Evolutionary conservation across 169 alveolate species (phyloP), one percentile per base, ranked within the genome.

Genomic region (Theileria annulata): DNA sequence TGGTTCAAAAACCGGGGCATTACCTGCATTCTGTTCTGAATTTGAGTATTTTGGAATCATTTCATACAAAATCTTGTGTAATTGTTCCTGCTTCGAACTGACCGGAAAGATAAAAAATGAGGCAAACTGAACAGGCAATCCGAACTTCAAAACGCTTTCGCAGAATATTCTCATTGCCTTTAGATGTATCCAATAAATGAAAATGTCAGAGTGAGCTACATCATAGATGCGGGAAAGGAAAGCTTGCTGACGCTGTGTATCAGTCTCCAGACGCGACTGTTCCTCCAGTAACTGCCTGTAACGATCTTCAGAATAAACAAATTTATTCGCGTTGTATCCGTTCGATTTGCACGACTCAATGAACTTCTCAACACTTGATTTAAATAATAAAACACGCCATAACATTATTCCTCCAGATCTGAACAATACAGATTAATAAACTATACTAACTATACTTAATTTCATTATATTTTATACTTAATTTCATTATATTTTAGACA

Each of bases 111-210:
- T 70, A 54, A 90, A 77, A 42, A 91, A 91, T 17, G 93, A 91
- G 42, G 94, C 91, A 86, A 95, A 95, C 77, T 88, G 80, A 2
- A 96, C 95, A 1, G 98, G 98, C 13, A 95, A 93, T 12, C 97
- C 97, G 83, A 91, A 95, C 62, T 95, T 75, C 54, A 95, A 79
- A n/a, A 92, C 97, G 17, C 97, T 94, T 84, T 95, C 98, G 71
- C 96, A 93, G 51, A 94, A 95, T 12, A 94, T 91, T 42, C 98
- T 86, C 93, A 95, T 90, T 21, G 95, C 97, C 81, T 95, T 95
- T 27, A 95, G 75, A 72, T 95, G 98, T 74, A 95, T 88, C 77
- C 93, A 89, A 35, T 94, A 92, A 37, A 89, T 91, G 83, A 90
- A 94, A 23, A 95, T 88, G 79, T 94, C 98, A 62, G 97, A 93